phyloP scores from a whole-genome alignment of 129 eudicot species.

The Oenanthe sinensis region DNA sequence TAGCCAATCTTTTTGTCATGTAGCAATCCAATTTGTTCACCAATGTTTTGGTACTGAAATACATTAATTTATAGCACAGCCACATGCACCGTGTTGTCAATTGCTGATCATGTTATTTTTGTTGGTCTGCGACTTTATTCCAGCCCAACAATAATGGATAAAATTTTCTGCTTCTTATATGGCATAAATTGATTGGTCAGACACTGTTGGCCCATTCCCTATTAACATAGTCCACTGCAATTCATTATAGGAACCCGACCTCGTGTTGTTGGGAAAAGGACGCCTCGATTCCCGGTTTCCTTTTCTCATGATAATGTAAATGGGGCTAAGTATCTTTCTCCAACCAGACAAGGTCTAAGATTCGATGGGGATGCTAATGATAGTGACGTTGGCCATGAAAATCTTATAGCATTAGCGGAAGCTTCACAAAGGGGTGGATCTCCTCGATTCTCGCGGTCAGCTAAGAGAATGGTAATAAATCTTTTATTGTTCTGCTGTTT shows the following conservation, averaged over 20 bases:
- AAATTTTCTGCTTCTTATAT: background rate
- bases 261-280: slow-evolving; percentile 47
- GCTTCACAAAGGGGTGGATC: slow-evolving; percentile 46
- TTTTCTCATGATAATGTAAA: slow-evolving; percentile 28
- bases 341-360: slow-evolving; percentile 27
- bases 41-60: background rate
- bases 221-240: slow-evolving; percentile 4
- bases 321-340: slow-evolving; percentile 16
- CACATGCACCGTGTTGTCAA: too few relatives aligned
- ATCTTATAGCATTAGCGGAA: slow-evolving; percentile 40
- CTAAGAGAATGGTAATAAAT: slow-evolving; percentile 13
- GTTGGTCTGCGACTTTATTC: background rate
- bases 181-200: background rate
- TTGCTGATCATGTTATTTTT: background rate
- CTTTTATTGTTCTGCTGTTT: background rate
- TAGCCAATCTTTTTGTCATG: background rate
- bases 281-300: slow-evolving; percentile 50
- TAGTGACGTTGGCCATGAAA: slow-evolving; percentile 34
- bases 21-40: background rate
- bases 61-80: background rate
- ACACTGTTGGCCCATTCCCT: background rate
- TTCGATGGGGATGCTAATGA: slow-evolving; percentile 18
- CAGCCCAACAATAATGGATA: background rate
- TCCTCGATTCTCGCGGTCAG: slow-evolving; percentile 34
- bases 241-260: slow-evolving; percentile 8